Evolutionary conservation across 129 eudicot species (phyloP).

Genomic region (Deinandra increscens): DNA sequence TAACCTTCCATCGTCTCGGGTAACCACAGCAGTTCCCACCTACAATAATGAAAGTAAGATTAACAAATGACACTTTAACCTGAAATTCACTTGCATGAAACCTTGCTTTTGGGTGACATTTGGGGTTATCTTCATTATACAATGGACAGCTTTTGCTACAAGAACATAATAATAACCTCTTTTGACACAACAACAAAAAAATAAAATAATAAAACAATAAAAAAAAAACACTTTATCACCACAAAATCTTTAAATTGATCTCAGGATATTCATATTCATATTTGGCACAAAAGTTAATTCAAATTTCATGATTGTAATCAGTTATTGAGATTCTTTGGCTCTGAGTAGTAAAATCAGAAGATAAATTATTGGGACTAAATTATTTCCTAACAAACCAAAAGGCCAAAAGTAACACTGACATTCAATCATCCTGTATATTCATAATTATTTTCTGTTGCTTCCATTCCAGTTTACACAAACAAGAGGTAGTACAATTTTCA

Average conservation of each 20-base stretch:
- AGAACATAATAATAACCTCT: slow-evolving; percentile 18
- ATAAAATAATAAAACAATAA: background rate
- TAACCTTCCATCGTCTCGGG: slow-evolving; percentile 81
- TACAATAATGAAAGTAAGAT: slow-evolving; percentile 11
- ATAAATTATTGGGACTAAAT: slow-evolving; percentile 11
- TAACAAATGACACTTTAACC: background rate
- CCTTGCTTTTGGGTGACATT: background rate
- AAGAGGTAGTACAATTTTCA: background rate
- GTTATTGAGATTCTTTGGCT: background rate
- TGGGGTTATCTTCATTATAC: slow-evolving; percentile 1
- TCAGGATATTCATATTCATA: slow-evolving; percentile 6
- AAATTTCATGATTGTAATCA: slow-evolving; percentile 19
- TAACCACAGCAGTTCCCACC: slow-evolving; percentile 98
- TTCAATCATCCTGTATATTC: slow-evolving; percentile 9
- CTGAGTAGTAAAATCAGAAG: background rate
- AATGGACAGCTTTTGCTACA: slow-evolving; percentile 13
- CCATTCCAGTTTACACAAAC: slow-evolving; percentile 11
- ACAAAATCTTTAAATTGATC: background rate
- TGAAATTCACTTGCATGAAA: slow-evolving; percentile 9
- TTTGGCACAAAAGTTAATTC: slow-evolving; percentile 1
- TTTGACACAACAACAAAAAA: slow-evolving; percentile 3
- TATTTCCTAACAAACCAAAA: slow-evolving; percentile 20
- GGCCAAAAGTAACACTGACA: slow-evolving; percentile 5
- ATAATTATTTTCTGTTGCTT: background rate
- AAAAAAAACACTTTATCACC: too few relatives aligned